Conservation (phyloP, 2,329 filamentous ascomycete species). For the Stagonosporopsis rhizophila region DNA sequence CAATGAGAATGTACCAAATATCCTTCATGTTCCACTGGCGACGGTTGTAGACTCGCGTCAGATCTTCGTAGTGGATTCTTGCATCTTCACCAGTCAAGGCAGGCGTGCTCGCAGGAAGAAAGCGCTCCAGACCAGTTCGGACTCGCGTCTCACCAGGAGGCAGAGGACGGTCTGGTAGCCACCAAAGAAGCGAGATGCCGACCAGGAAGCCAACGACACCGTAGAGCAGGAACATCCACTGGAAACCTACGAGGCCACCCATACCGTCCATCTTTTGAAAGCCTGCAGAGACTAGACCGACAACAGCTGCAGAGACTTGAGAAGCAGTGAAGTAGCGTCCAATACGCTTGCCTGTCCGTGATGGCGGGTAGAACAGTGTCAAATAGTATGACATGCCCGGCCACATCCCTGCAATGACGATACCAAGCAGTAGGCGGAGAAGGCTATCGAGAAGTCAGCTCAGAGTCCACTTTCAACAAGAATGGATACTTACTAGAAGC, state of each 20-base stretch:
- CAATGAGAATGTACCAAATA: conserved; percentile 72
- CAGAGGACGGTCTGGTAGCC: conserved; percentile 84
- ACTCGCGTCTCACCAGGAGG: conserved; percentile 70
- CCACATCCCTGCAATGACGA: conserved; percentile 94
- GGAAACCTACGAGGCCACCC: conserved; percentile 78
- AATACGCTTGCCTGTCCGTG: conserved; percentile 84
- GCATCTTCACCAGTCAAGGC: conserved; percentile 80
- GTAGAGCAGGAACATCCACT: conserved; percentile 93
- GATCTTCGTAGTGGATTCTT: conserved; percentile 79
- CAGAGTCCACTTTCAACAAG: neutral
- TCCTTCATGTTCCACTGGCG: conserved; percentile 76
- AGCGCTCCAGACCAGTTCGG: conserved; percentile 63
- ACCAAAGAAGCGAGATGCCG: conserved; percentile 80
- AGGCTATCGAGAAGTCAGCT: conserved; percentile 54
- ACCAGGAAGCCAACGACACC: conserved; percentile 76
- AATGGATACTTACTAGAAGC: conserved; percentile 71
- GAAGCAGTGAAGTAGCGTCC: conserved; percentile 89
- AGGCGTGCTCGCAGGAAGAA: conserved; percentile 72
- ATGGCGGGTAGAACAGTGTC: conserved; percentile 89
- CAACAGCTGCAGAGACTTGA: conserved; percentile 87
- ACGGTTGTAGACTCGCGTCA: conserved; percentile 80
- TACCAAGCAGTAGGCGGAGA: conserved; percentile 82
- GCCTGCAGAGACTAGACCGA: conserved; percentile 86
- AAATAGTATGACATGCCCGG: conserved; percentile 94
- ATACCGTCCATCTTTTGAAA: conserved; percentile 90